These are phyloP conservation scores for Bipolaris oryzae DNA, from an alignment of 2,329 filamentous ascomycete genomes.

Conservation along the genomic window DNA sequence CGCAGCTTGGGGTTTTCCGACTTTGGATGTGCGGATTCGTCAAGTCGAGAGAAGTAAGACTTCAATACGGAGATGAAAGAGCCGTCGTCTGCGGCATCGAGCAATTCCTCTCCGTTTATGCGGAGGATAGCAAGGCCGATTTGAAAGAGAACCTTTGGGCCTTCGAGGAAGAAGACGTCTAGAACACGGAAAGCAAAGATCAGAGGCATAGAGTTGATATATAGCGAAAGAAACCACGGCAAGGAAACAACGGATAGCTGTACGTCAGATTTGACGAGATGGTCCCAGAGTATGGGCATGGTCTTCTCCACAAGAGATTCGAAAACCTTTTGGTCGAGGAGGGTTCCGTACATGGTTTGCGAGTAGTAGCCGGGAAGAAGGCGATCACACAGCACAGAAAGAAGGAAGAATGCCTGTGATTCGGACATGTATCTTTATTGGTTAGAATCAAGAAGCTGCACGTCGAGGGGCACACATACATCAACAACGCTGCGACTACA, in stretches of 20 bases:
- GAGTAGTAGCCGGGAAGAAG: conserved; percentile 97
- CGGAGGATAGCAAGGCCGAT: conserved; percentile 94
- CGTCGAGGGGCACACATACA: conserved; percentile 58
- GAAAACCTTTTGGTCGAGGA: conserved; percentile 96
- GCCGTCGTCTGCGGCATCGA: conserved; percentile 92
- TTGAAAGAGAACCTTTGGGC: conserved; percentile 96
- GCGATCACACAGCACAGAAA: conserved; percentile 90
- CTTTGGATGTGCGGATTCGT: conserved; percentile 94
- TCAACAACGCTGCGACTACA: conserved; percentile 93
- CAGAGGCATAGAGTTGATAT: conserved; percentile 99
- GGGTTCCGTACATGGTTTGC: conserved; percentile 97
- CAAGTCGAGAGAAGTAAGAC: conserved; percentile 87
- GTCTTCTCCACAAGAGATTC: conserved; percentile 98
- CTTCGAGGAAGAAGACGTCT: conserved; percentile 98
- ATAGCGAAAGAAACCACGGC: conserved; percentile 96
- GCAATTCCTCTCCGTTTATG: conserved; percentile 93
- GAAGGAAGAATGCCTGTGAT: conserved; percentile 89
- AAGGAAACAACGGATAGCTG: conserved; percentile 96
- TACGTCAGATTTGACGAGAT: conserved; percentile 94
- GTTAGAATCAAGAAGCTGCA: conserved; percentile 33
- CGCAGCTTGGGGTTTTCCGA: conserved; percentile 94
- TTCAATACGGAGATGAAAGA: conserved; percentile 97
- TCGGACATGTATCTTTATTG: conserved; percentile 84
- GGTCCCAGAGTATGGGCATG: conserved; percentile 98
- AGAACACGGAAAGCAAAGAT: conserved; percentile 96